Conservation (phyloP, 805 yeast genomes). For the Tanozyma kutaoensis region DNA sequence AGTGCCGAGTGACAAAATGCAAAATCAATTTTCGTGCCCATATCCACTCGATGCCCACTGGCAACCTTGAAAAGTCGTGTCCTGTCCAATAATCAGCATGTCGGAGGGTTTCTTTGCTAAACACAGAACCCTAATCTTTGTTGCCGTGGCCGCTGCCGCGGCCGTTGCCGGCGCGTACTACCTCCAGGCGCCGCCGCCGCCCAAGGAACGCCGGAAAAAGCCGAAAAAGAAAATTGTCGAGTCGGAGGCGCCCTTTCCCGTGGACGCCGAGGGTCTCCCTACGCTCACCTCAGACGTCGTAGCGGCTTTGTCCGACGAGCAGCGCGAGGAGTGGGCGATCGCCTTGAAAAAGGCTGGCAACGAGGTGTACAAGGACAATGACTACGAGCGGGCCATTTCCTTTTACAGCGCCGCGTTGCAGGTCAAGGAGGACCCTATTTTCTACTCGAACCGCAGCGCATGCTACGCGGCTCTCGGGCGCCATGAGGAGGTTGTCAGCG, state of each 20-base stretch:
- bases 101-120: constrained; percentile 26
- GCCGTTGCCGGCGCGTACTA: constrained; percentile 54
- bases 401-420: constrained; percentile 69
- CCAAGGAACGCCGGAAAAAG: constrained; percentile 26
- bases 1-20: too few relatives aligned
- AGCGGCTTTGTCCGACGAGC: constrained; percentile 29
- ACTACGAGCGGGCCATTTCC: constrained; percentile 63
- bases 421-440: constrained; percentile 74
- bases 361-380: constrained; percentile 53
- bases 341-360: constrained; percentile 88
- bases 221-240: constrained; percentile 32
- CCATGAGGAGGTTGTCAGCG: constrained; percentile 75
- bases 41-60: too few relatives aligned
- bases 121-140: constrained; percentile 51
- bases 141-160: constrained; percentile 50
- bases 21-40: too few relatives aligned
- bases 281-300: constrained; percentile 34
- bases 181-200: constrained; percentile 12
- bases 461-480: constrained; percentile 77
- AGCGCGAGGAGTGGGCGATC: constrained; percentile 52
- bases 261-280: constrained; percentile 44
- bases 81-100: too few relatives aligned
- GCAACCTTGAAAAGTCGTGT: too few relatives aligned
- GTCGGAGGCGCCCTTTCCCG: constrained; percentile 30
- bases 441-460: constrained; percentile 92